Base-by-base conservation (phyloP, 345 rosid species). In the Adansonia digitata region DNA sequence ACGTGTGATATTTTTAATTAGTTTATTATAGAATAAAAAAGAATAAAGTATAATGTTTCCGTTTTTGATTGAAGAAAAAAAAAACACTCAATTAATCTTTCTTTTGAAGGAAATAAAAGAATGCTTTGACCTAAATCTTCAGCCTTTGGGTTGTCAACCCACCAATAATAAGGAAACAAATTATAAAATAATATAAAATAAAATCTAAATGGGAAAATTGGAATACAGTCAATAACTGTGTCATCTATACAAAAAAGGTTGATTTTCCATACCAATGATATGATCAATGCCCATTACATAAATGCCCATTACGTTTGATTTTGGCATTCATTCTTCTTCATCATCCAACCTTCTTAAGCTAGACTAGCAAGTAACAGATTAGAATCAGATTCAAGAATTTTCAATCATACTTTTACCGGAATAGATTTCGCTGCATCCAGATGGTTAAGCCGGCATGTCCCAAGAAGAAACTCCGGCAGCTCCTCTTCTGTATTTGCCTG, bases 401-500 rank as follows among this genome's bases (percentile, higher is more conserved):
- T 14, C 61, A 26, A 22, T 57, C 70, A 75, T 66, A 81, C 75
- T 72, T 73, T 85, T 81, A 89, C 62, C 13, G 84, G 24, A 55
- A 91, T 82, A 37, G 98, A 84, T 78, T 84, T 92, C 2, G 91
- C 67, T 5, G 89, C 93, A 71, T 91, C 98, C 67, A 94, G 81
- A 83, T 92, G 94, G 85, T 91, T 94, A 42, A 94, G 84, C 63
- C 94, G 87, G 78, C 98, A 94, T 0, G 98, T 88, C 62, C 98
- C 97, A 1, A 94, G 86, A 74, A 92, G 97, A 76, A 81, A 86
- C 77, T 94, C 98, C 4, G 98, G 98, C 48, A 94, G 94, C 82
- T 94, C 98, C 80, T 91, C 98, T 45, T 82, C 88, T 8, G 97
- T 88, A 74, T 92, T 91, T 5, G 88, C 98, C 98, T 94, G 85